A percentile compares a stretch with the other conserved stretches of the same genome.
phyloP scores from a whole-genome alignment of 75 land plant species.

The Chamaecyparis obtusa region DNA sequence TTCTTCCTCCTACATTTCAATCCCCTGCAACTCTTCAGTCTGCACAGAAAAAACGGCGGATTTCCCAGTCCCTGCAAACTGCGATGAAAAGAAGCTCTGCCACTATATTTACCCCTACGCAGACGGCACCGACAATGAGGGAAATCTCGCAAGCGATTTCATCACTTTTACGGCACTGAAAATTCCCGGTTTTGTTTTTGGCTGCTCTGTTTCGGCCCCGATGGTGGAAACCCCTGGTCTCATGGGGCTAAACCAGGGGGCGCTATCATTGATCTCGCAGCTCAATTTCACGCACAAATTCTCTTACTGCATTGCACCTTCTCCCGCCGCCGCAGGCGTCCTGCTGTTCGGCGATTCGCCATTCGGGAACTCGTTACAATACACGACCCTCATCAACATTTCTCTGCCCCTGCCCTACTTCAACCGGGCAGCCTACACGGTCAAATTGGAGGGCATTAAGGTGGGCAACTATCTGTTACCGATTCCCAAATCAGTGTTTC shows the following conservation, averaged over 20 bases:
- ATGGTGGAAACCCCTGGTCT: constrained; percentile 35
- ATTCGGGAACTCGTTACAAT: constrained; percentile 30
- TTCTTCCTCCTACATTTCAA: constrained; percentile 36
- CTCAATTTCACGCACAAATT: constrained; percentile 37
- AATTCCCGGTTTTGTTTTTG: constrained; percentile 23
- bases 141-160: constrained; percentile 38
- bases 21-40: constrained; percentile 43
- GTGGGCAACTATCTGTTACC: constrained; percentile 39
- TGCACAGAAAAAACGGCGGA: constrained; percentile 38
- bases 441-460: constrained; percentile 62
- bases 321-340: constrained; percentile 28
- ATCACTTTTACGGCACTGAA: constrained; percentile 21
- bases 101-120: constrained; percentile 51
- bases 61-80: constrained; percentile 39
- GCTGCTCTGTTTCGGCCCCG: constrained; percentile 35
- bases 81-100: constrained; percentile 44
- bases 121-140: constrained; percentile 55
- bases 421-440: constrained; percentile 61
- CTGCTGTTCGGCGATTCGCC: constrained; percentile 52
- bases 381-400: constrained; percentile 48
- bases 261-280: constrained; percentile 62
- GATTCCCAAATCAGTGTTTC: constrained; percentile 37
- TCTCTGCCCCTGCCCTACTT: constrained; percentile 56
- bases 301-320: constrained; percentile 72
- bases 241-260: constrained; percentile 71